Evolutionary conservation across 2,329 filamentous ascomycete species (phyloP), one percentile per base, ranked within the genome.

Genomic region (Verticillium albo-atrum): DNA sequence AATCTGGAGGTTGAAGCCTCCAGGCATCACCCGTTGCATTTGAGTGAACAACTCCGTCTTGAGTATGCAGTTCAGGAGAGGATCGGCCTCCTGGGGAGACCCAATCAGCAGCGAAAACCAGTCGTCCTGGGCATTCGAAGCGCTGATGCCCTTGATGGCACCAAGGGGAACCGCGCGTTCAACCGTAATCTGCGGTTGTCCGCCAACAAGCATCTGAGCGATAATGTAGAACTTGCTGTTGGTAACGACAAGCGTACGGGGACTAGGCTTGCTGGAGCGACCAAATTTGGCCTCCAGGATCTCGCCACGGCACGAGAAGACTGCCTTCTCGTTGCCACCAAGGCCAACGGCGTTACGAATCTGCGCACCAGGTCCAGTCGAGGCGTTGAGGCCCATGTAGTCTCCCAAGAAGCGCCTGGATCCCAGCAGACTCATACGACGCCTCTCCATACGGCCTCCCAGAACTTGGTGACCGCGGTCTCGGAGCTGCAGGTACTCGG

Each of bases 11-110:
- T 88, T 92, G 70, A 96, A 84, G 10, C 90, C 88, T 9, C 90
- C 91, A 3, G 90, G 88, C 75, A 96, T 90, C 57, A 87, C 86
- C 56, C 86, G 87, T 70, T 89, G 87, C 77, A 99, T 87, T 64
- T 97, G 93, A 0, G 94, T 96, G 71, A 98, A 96, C 75, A 99
- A 88, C 70, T 99, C 95, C 0, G 95, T 99, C 80, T 99, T 99
- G 74, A 99, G 87, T 23, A 97, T 79, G 70, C 95, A 99, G 76
- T 89, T 96, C 68, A 99, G 75, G 25, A 99, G 81, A n/a, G 95
- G 92, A 73, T 99, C 95, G 0, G 95, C 83, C 72, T 98, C 94
- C 70, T 96, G 92, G 9, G 89, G 88, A 32, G 93, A 93, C n/a
- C 91, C 92, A 52, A 96, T 83, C 3, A 93, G 91, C 35, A 99